Evolutionary conservation across 2,329 filamentous ascomycete species (phyloP), one percentile per base, ranked within the genome.

Genomic region (Hymenotorrendiella dingleyae): DNA sequence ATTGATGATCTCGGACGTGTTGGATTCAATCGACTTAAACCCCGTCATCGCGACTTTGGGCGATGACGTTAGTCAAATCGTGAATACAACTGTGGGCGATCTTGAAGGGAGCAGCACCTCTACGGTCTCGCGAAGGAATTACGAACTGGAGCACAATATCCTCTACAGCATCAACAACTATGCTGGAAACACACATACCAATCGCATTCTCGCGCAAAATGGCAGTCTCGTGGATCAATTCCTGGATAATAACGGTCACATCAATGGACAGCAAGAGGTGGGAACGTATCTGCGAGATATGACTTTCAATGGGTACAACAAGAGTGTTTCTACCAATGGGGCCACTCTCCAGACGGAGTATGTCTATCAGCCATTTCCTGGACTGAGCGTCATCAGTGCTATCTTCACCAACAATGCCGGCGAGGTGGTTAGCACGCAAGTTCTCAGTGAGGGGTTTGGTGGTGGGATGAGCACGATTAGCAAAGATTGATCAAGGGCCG

Each of bases 151-250:
- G 42, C 67, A 78, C 62, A 76, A 76, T 56, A 73, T 81, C 46
- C 69, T 82, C 24, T 80, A 76, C 62, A 75, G 72, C 21, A 60
- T 78, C 57, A 79, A 80, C 62, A 71, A 81, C 64, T 81, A 78
- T 58, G 65, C 64, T 11, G 74, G 75, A 14, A 67, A 72, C 45
- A 67, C 64, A 27, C 72, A 75, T 60, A 78, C 72, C 26, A 79
- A 80, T 58, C 71, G 74, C 29, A 61, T 78, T 6, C 63, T 79
- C 6, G 69, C 66, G 4, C 75, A 78, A 58, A 71, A 73, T 49
- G 75, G 76, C 29, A 68, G 65, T 44, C 69, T 79, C 36, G 65
- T 73, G 42, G 74, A 79, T 50, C 64, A 74, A 48, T 69, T 57
- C 30, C 65, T 79, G 4, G 68, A 78, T 57, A 78, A 79, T 52